Evolutionary conservation across 2,329 filamentous ascomycete genomes (phyloP), one percentile per base, ranked within the genome.

Genomic region (Botrytis porri): DNA sequence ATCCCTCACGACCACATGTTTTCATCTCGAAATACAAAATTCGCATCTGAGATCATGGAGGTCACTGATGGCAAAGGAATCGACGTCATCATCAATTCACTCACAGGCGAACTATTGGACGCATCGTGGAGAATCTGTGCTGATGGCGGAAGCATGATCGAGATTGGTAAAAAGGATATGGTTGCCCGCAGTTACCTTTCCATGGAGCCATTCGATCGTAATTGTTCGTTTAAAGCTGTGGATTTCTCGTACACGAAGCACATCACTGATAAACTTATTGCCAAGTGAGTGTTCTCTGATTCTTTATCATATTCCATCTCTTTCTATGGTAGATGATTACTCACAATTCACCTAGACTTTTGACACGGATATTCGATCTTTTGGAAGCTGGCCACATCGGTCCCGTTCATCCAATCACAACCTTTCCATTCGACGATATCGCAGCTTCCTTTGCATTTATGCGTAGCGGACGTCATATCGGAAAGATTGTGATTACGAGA

Each of bases 391-490:
- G 76, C 18, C 60, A 71, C 35, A 51, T 77, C 41, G 72, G 67
- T 41, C 76, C 75, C 4, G 76, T 77, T 32, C 20, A 41, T 20
- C 76, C 76, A 3, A 61, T 74, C 20, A 74, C 60, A 14, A 14
- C 32, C 20, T 77, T 73, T 18, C 39, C 63, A 18, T 75, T 75
- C 82, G 70, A 79, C 74, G 29, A 83, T 16, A 82, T 12, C 66
- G 78, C 4, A 9, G 66, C 69, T 16, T 75, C 76, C 16, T 69
- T 78, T 29, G 14, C 62, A 12, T 76, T 79, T n/a, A 80, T 86
- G 77, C 83, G 84, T 73, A 77, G 77, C 39, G 83, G 83, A 0
- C 76, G 79, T 1, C 83, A 84, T 71, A 80, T 84, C n/a, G 85
- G 84, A 0, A 86, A 86, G 71, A 79, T 85, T 10, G 79, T 84